These are phyloP conservation scores for Prosopis cineraria DNA, from an alignment of 306 rosid species.

Conservation along the genomic window DNA sequence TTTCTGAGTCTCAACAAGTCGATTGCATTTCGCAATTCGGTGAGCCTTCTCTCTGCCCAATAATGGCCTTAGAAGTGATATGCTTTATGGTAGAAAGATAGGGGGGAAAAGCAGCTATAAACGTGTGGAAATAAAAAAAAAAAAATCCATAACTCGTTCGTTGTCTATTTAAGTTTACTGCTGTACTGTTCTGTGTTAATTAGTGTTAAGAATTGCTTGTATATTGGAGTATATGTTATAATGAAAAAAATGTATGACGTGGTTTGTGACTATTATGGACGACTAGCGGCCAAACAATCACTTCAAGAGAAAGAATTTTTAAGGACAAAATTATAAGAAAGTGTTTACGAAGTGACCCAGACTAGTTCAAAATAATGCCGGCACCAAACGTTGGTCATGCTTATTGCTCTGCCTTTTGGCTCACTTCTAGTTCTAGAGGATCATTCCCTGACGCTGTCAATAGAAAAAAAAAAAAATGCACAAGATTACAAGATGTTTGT, in stretches of 20 bases:
- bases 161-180: neutral
- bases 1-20: neutral
- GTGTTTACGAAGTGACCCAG: neutral
- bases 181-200: neutral
- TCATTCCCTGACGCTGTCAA: neutral
- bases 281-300: neutral
- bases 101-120: too few species aligned
- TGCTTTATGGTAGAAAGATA: too few species aligned
- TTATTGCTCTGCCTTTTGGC: conserved; percentile 27
- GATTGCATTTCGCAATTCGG: neutral
- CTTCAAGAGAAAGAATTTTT: neutral
- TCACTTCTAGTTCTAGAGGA: neutral
- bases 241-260: neutral
- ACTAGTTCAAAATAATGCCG: conserved; percentile 59
- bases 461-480: conserved; percentile 5
- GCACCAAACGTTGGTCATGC: conserved; percentile 23
- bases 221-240: neutral
- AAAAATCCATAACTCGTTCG: neutral
- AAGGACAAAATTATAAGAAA: neutral
- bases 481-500: conserved; percentile 7
- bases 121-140: neutral
- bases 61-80: neutral
- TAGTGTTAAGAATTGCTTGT: neutral
- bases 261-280: neutral
- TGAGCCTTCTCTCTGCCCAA: neutral